A percentile compares a stretch with the other conserved stretches of the same genome.
Evolutionary conservation across 148 eudicot species (phyloP).

Genomic region (Rhododendron griersonianum): DNA sequence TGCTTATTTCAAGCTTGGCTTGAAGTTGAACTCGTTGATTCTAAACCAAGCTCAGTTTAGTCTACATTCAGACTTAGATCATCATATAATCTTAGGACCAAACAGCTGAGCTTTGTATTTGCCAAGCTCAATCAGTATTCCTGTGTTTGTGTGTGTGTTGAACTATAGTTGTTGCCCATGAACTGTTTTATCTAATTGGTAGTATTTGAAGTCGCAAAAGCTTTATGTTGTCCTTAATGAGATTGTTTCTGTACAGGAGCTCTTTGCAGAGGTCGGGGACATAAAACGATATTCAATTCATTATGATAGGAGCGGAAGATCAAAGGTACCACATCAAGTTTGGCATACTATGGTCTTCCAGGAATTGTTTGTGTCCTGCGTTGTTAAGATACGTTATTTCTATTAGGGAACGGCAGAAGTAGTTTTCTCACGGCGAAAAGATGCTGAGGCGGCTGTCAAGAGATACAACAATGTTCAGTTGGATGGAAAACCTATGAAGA

Average conservation of each 20-base stretch:
- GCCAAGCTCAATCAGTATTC: background rate
- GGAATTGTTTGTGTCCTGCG: slow-evolving; percentile 12
- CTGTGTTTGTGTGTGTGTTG: background rate
- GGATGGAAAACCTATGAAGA: slow-evolving; percentile 52
- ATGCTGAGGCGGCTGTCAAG: slow-evolving; percentile 43
- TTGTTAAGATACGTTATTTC: slow-evolving; percentile 18
- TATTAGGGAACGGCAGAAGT: slow-evolving; percentile 48
- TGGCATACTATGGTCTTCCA: slow-evolving; percentile 9
- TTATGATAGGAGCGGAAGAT: slow-evolving; percentile 44
- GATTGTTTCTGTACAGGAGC: slow-evolving; percentile 24
- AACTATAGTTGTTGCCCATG: background rate
- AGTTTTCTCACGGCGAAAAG: slow-evolving; percentile 33
- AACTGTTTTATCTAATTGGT: background rate
- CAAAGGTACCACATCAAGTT: slow-evolving; percentile 30
- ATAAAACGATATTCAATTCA: slow-evolving; percentile 29
- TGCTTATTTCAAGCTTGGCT: background rate
- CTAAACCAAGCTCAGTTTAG: background rate
- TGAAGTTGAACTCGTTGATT: background rate
- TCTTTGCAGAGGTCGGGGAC: slow-evolving; percentile 42
- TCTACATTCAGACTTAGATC: background rate
- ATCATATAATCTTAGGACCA: too few relatives aligned
- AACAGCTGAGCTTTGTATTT: background rate
- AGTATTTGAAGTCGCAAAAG: background rate
- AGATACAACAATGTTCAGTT: slow-evolving; percentile 43
- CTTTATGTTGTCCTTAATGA: background rate